Conservation (phyloP, 371 early-diverging fungal species). For the Circinella umbellata region DNA sequence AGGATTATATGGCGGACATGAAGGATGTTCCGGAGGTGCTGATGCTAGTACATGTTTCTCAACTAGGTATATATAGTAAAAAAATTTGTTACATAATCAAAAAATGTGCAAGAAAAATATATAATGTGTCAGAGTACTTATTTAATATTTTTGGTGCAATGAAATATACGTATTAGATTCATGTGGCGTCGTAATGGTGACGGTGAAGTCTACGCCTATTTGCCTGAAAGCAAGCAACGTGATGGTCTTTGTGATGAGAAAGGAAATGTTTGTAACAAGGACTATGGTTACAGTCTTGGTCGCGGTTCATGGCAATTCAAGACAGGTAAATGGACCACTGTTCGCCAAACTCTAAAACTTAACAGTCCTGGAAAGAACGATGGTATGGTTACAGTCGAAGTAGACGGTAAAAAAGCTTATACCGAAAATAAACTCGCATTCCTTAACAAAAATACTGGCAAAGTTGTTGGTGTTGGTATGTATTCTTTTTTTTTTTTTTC, state of each 20-base stretch:
- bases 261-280: constrained; percentile 58
- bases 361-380: constrained; percentile 59
- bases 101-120: background rate
- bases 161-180: constrained; percentile 33
- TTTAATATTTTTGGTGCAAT: no score
- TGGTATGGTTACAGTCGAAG: constrained; percentile 47
- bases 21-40: constrained; percentile 63
- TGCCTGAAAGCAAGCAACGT: constrained; percentile 52
- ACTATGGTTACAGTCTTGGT: constrained; percentile 68
- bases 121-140: background rate
- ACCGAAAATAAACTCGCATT: constrained; percentile 27
- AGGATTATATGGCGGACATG: constrained; percentile 59
- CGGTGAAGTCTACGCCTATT: constrained; percentile 71
- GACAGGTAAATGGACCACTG: constrained; percentile 59
- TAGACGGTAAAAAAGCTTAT: constrained; percentile 40
- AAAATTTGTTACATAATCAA: background rate
- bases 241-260: constrained; percentile 45
- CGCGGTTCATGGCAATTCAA: constrained; percentile 60
- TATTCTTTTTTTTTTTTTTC: background rate
- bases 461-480: constrained; percentile 20
- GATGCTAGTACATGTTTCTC: constrained; percentile 64
- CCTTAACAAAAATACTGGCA: constrained; percentile 30
- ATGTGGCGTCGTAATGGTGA: constrained; percentile 65
- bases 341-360: constrained; percentile 59
- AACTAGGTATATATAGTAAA: constrained; percentile 32